Evolutionary conservation across 2,329 filamentous ascomycete species (phyloP), one percentile per base, ranked within the genome.

Genomic region (Diaporthe capsici): DNA sequence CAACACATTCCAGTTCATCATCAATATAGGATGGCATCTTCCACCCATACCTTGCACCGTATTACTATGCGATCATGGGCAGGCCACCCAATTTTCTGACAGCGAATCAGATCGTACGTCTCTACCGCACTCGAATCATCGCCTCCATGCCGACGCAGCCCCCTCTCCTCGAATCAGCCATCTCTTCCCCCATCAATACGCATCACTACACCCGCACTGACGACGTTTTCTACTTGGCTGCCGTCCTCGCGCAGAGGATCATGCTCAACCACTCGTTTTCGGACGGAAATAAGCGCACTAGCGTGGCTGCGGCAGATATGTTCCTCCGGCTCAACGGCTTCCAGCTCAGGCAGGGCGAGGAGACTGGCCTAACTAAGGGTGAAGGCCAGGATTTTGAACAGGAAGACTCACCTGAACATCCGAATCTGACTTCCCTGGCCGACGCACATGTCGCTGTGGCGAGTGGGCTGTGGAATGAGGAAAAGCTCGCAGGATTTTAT

Each of bases 381-480:
- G n/a, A 17, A 37, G 12, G 13, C 7, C 2, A 37, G 3, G 12
- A 5, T 17, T 22, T 9, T 22, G 39, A 22, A 7, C 47, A 31
- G 8, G 17, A 44, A 5, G 3, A 31, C 4, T 9, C 17, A 6
- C 2, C 12, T 42, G 7, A 5, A 10, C 8, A 28, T 44, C 1
- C 15, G 15, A 4, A 25, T 47, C 25, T 1, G 5, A 5, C 39
- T 4, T 34, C 61, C 28, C 61, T 65, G 15, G 61, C 61, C 17
- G 61, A 65, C 31, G 61, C 42, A n/a, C 61, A 65, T 34, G 61
- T 65, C 9, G 61, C 61, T 8, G 61, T 65, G 61, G 61, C 61
- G 25, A 65, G 61, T 25, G 61, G 61, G 6, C 25, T 31, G 28
- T 65, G 61, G 61, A 5, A 34, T 2, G 61, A 65, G 28, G 25